These are phyloP conservation scores for Dipodascopsis uninucleata DNA, from an alignment of 805 yeast species.

Conservation along the genomic window DNA sequence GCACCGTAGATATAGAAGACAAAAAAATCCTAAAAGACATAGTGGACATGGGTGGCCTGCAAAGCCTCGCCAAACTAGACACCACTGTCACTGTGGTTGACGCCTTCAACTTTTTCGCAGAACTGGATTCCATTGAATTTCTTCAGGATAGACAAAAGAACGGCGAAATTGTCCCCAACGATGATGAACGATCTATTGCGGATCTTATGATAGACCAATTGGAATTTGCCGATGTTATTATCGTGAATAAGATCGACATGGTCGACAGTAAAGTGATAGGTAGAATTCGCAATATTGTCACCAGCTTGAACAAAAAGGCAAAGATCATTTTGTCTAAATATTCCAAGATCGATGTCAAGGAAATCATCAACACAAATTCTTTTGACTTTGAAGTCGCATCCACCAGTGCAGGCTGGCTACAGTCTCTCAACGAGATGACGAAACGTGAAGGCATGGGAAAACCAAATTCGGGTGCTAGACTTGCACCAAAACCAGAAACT, in stretches of 20 bases:
- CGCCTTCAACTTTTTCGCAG: conserved; percentile 42
- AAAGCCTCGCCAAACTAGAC: conserved; percentile 42
- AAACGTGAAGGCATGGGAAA: conserved; percentile 40
- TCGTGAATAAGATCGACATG: conserved; percentile 41
- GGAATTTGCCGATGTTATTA: conserved; percentile 46
- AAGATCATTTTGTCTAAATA: conserved; percentile 39
- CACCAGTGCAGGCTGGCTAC: conserved; percentile 47
- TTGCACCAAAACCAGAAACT: conserved; percentile 46
- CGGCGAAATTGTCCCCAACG: no score
- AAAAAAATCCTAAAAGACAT: conserved; percentile 19
- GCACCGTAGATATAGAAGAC: no score
- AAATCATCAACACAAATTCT: conserved; percentile 39
- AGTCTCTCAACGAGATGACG: conserved; percentile 42
- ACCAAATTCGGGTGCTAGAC: conserved; percentile 31
- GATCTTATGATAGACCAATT: conserved; percentile 48
- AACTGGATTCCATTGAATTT: conserved; percentile 45
- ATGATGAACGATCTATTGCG: conserved; percentile 45
- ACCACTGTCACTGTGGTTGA: conserved; percentile 49
- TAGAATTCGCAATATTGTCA: conserved; percentile 38
- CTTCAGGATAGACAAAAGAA: conserved; percentile 38
- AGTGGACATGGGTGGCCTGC: conserved; percentile 42
- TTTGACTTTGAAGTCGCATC: conserved; percentile 45
- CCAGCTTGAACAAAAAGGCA: conserved; percentile 45
- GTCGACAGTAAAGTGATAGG: conserved; percentile 33
- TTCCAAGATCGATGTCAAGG: conserved; percentile 39